Percentiles rank a stretch among this genome's conserved stretches.
phyloP scores from a whole-genome alignment of 2,329 filamentous ascomycete genomes.

The Coniella vitis region DNA sequence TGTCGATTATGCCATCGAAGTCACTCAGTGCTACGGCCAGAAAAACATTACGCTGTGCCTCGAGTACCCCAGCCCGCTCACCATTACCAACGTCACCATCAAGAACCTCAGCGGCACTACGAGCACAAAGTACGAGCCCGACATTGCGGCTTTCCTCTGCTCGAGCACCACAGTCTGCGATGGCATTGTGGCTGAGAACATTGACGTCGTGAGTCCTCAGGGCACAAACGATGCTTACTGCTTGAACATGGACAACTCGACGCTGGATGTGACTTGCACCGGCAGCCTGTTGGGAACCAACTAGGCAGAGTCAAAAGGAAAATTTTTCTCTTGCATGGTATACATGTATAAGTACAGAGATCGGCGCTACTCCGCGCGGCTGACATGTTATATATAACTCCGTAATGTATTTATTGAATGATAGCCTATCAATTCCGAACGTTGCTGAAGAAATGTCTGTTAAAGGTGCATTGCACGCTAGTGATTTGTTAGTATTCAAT shows the following conservation, averaged over 20 bases:
- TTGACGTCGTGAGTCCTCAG: conserved; percentile 21
- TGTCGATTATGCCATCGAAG: conserved; percentile 56
- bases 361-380: not conserved
- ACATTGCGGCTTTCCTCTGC: conserved; percentile 23
- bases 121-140: conserved; percentile 20
- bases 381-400: not conserved
- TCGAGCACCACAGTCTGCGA: conserved; percentile 20
- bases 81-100: conserved; percentile 47
- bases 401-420: conserved; percentile 2
- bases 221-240: conserved; percentile 21
- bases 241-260: conserved; percentile 20
- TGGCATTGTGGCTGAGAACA: conserved; percentile 19
- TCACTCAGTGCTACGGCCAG: conserved; percentile 40
- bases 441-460: not conserved
- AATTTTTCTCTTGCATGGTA: too few species aligned
- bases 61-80: conserved; percentile 45
- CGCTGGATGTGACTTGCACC: conserved; percentile 21
- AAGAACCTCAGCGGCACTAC: conserved; percentile 46
- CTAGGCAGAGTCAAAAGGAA: too few species aligned
- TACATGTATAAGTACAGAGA: not conserved
- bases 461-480: not conserved
- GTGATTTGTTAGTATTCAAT: not conserved
- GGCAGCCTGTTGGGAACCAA: conserved; percentile 1
- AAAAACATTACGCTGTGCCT: conserved; percentile 56
- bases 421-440: not conserved